A percentile compares a stretch with the other conserved stretches of the same genome.
These are phyloP conservation scores for Mycena kentingensis DNA, from an alignment of 768 basidiomycete genomes.

Conservation along the genomic window DNA sequence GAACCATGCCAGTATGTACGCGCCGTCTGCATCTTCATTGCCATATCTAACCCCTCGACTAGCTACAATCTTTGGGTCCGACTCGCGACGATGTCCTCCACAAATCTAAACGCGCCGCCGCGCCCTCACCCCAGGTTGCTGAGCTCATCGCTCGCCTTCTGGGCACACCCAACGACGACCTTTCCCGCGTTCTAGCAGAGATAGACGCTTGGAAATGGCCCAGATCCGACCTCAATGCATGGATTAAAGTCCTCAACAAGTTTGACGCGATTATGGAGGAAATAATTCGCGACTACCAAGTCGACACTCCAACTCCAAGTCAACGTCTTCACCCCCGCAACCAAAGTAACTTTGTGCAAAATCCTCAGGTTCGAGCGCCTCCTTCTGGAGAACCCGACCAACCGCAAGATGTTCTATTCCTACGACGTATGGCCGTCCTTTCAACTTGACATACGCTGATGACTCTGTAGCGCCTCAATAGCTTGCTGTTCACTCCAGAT, in stretches of 20 bases:
- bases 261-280: conserved; percentile 89
- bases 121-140: conserved; percentile 75
- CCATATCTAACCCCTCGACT: too few species aligned
- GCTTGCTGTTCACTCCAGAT: conserved; percentile 85
- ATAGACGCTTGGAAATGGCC: conserved; percentile 93
- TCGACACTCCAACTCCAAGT: conserved; percentile 85
- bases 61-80: conserved; percentile 41
- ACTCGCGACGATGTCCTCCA: conserved; percentile 77
- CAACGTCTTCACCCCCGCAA: conserved; percentile 71
- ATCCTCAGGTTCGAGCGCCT: conserved; percentile 88
- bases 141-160: conserved; percentile 75
- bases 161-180: conserved; percentile 67
- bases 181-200: conserved; percentile 63
- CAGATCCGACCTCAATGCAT: conserved; percentile 93
- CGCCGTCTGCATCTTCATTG: too few species aligned
- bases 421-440: conserved; percentile 71
- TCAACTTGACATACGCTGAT: conserved; percentile 10
- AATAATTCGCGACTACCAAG: conserved; percentile 79
- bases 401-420: conserved; percentile 92
- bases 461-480: conserved; percentile 75
- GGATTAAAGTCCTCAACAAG: conserved; percentile 94
- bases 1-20: too few species aligned
- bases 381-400: conserved; percentile 95
- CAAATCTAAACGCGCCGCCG: conserved; percentile 78
- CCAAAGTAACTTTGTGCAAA: conserved; percentile 74